phyloP scores from a whole-genome alignment of 148 eudicot species.

The Rhododendron molle region DNA sequence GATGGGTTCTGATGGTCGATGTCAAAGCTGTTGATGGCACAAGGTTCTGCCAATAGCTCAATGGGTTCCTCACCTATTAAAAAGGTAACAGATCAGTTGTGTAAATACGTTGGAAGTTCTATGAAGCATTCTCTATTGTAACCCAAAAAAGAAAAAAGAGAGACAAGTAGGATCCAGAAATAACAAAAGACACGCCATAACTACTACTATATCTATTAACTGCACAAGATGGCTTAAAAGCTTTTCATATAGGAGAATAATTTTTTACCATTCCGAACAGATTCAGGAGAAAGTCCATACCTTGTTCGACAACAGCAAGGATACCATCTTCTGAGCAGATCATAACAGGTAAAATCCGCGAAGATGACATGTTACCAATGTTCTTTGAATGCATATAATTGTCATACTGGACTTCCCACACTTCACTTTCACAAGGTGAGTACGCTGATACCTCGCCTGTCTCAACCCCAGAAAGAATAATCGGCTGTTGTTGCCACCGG shows the following conservation, averaged over 20 bases:
- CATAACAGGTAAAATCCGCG: constrained; percentile 74
- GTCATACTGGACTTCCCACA: constrained; percentile 94
- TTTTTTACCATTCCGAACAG: not conserved
- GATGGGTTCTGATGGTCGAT: constrained; percentile 19
- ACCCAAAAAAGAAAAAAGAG: not conserved
- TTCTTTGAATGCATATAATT: constrained; percentile 55
- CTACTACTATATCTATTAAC: not conserved
- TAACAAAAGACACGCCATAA: not conserved
- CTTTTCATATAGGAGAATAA: not conserved
- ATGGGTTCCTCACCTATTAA: constrained; percentile 50
- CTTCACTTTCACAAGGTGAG: constrained; percentile 73
- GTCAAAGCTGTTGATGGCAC: constrained; percentile 45
- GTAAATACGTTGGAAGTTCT: not conserved
- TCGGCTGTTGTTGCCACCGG: constrained; percentile 83
- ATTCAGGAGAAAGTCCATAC: constrained; percentile 24
- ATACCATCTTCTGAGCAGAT: constrained; percentile 96
- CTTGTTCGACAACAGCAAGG: constrained; percentile 78
- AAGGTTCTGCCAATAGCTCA: constrained; percentile 75
- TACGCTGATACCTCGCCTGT: constrained; percentile 31
- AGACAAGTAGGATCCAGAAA: not conserved
- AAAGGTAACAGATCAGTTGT: not conserved
- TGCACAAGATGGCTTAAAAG: not conserved
- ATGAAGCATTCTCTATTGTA: not conserved
- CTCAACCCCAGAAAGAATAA: constrained; percentile 69
- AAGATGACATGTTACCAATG: constrained; percentile 45